Percentiles rank a stretch among this genome's conserved stretches.
phyloP scores from a whole-genome alignment of 257 asterid species.

The Euphrasia confusa region DNA sequence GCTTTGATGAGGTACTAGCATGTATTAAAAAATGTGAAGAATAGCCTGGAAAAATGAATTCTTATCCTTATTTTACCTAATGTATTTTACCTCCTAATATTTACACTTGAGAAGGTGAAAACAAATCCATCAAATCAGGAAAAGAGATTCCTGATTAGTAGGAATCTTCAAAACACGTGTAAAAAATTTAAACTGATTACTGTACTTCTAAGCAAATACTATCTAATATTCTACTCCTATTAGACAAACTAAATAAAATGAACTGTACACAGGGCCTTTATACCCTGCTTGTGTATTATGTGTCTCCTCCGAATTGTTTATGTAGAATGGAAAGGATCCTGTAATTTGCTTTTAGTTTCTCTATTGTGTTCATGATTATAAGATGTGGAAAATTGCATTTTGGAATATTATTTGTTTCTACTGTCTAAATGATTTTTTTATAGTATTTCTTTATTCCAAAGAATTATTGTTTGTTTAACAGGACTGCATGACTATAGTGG shows the following conservation, averaged over 20 bases:
- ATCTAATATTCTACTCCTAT: too few relatives aligned
- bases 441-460: background rate
- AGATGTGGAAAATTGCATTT: slow-evolving; percentile 1
- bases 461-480: background rate
- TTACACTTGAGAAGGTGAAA: too few relatives aligned
- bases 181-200: too few relatives aligned
- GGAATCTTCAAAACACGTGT: too few relatives aligned
- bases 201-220: too few relatives aligned
- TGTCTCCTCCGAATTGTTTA: slow-evolving; percentile 15
- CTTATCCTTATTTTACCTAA: too few relatives aligned
- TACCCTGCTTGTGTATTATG: background rate
- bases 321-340: slow-evolving; percentile 11
- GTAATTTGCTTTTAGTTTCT: slow-evolving; percentile 8
- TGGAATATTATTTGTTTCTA: background rate
- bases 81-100: too few relatives aligned
- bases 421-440: slow-evolving; percentile 1
- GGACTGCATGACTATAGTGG: slow-evolving; percentile 1
- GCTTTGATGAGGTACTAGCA: slow-evolving; percentile 70
- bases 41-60: too few relatives aligned
- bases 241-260: too few relatives aligned
- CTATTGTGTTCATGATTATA: slow-evolving; percentile 13
- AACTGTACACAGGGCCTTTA: background rate
- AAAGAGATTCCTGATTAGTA: too few relatives aligned
- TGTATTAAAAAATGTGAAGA: slow-evolving; percentile 1
- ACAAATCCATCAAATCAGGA: too few relatives aligned